Conservation (phyloP, 2,329 filamentous ascomycete species). For the Esteya vermicola region DNA sequence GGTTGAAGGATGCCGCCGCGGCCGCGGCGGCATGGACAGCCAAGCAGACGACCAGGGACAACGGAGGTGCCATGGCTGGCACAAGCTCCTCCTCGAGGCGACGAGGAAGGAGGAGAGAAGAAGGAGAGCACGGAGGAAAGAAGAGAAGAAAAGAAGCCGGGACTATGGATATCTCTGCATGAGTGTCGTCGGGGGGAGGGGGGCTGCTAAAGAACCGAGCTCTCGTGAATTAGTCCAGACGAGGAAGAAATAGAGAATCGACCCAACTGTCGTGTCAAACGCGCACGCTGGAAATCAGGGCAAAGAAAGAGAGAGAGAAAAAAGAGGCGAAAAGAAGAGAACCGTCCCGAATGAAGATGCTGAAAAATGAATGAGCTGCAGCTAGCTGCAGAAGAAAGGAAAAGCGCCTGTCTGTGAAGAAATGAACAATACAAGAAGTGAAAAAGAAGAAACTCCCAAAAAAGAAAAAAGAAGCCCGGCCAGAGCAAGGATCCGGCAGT, state of each 20-base stretch:
- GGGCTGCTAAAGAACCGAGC: too few relatives aligned
- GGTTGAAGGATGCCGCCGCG: not conserved
- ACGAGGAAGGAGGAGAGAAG: not conserved
- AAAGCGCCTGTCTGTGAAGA: not conserved
- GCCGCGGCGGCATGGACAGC: not conserved
- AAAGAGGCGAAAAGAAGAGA: not conserved
- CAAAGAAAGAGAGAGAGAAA: not conserved
- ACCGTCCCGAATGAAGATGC: too few relatives aligned
- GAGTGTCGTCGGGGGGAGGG: not conserved
- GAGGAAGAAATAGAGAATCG: too few relatives aligned
- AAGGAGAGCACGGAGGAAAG: not conserved
- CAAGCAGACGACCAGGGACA: not conserved
- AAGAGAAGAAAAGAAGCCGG: too few relatives aligned
- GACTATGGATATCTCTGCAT: not conserved
- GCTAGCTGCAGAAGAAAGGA: not conserved
- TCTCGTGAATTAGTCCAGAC: too few relatives aligned
- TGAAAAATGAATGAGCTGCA: not conserved
- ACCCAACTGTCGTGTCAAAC: slow-evolving; percentile 4
- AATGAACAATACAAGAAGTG: not conserved
- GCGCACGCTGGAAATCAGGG: slow-evolving; percentile 4
- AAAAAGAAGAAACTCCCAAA: not conserved
- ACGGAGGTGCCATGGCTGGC: not conserved
- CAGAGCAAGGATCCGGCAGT: not conserved
- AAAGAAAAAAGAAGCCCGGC: not conserved
- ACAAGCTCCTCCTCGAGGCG: too few relatives aligned